A percentile compares a stretch with the other conserved stretches of the same genome.
Evolutionary conservation across 2,329 filamentous ascomycete genomes (phyloP).

Genomic region (Colletotrichum tropicicola): DNA sequence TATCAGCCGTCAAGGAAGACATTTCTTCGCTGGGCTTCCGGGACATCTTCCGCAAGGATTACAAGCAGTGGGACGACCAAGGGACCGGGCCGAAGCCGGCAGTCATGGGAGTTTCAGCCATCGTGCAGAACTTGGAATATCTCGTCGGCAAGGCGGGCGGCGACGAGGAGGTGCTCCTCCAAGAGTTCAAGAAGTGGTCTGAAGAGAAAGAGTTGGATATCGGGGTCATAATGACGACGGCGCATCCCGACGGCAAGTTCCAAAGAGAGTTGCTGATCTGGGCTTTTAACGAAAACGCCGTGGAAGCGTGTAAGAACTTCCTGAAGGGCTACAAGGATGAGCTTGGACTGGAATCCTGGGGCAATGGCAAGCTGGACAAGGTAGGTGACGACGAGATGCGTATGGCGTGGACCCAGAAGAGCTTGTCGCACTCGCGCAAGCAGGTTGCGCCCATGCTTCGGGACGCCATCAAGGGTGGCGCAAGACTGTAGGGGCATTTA

Average conservation of each 20-base stretch:
- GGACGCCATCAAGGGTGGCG: conserved; percentile 54
- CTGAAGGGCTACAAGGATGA: conserved; percentile 50
- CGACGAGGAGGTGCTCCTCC: conserved; percentile 51
- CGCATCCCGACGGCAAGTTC: conserved; percentile 62
- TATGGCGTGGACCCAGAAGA: conserved; percentile 73
- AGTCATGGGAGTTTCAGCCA: conserved; percentile 70
- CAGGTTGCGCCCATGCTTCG: conserved; percentile 75
- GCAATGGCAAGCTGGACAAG: conserved; percentile 54
- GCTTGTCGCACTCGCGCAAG: conserved; percentile 70
- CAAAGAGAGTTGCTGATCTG: conserved; percentile 74
- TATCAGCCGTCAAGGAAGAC: conserved; percentile 73
- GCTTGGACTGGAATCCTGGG: conserved; percentile 67
- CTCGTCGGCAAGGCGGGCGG: conserved; percentile 62
- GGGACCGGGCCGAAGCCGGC: conserved; percentile 38
- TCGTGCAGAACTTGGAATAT: conserved; percentile 70
- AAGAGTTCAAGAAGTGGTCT: conserved; percentile 60
- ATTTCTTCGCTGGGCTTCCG: conserved; percentile 67
- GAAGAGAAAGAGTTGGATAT: conserved; percentile 68
- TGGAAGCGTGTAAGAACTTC: conserved; percentile 64
- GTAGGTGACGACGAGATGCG: conserved; percentile 54
- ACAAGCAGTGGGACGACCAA: conserved; percentile 78
- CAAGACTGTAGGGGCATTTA: not conserved
- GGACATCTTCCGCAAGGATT: conserved; percentile 83
- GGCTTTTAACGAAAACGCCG: conserved; percentile 61
- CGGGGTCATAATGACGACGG: conserved; percentile 76